phyloP scores from a whole-genome alignment of 805 yeast species.

The Zygoascus bituminiphila region DNA sequence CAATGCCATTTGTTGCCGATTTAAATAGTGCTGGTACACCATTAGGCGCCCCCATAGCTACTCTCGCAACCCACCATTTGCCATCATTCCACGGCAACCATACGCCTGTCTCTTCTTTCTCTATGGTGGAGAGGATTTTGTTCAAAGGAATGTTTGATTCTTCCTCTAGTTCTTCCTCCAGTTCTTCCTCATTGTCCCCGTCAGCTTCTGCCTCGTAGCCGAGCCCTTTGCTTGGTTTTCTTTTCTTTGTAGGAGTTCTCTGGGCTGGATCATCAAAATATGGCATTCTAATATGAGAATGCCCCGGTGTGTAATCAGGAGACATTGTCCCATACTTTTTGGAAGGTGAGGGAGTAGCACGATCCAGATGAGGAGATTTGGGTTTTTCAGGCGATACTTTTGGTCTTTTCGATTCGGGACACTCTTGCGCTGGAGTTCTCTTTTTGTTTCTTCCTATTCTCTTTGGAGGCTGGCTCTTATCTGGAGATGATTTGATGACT shows the following conservation, averaged over 20 bases:
- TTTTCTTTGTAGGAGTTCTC: conserved; percentile 1
- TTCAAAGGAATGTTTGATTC: not conserved
- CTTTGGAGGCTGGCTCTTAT: not conserved
- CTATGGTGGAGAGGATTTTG: not conserved
- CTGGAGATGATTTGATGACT: conserved; percentile 1
- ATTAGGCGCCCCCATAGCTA: not conserved
- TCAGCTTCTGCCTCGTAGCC: not conserved
- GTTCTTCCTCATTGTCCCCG: not conserved
- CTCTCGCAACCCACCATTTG: conserved; percentile 3
- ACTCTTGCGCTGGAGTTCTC: not conserved
- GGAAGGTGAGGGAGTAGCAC: not conserved
- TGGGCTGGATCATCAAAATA: conserved; percentile 1
- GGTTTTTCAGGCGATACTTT: not conserved
- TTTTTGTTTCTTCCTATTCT: not conserved
- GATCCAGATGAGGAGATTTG: not conserved
- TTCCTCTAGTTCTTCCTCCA: not conserved
- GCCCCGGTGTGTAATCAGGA: conserved; percentile 1
- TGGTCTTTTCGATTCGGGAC: not conserved
- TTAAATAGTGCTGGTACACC: conserved; percentile 1
- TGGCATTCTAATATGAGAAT: not conserved
- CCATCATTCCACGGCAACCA: conserved; percentile 10
- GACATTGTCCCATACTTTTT: not conserved
- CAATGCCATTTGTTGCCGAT: too few relatives aligned
- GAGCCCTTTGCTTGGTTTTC: not conserved
- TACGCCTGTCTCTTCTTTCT: not conserved